Evolutionary conservation across 306 rosid genomes (phyloP), one percentile per base, ranked within the genome.

Genomic region (Urtica urens): DNA sequence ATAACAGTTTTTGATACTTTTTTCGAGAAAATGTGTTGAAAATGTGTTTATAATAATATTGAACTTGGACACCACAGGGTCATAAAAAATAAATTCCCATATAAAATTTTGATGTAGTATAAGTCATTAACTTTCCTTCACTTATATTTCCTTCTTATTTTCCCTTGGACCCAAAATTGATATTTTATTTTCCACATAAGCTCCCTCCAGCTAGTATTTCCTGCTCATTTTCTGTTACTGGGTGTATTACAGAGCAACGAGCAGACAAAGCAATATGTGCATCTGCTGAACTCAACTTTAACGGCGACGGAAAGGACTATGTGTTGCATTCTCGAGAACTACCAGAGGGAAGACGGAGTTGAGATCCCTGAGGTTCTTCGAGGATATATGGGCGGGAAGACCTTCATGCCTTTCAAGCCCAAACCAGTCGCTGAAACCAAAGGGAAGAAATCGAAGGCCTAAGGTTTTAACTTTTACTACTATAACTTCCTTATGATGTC

Each of bases 401-500:
- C 72, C 30, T 84, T 79, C 78, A 59, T 90, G 9, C 94, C 97
- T 25, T 90, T 84, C 87, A 81, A 81, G 70, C 67, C 12, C 65
- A 76, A 78, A 26, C 78, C 81, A 0, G 63, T 49, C 15, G 46
- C 44, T 31, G 94, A 83, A 59, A 81, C 73, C 85, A 80, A 81
- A 85, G 97, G 95, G 94, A 90, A 84, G 87, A 84, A 84, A 90
- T 80, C 87, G 16, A 90, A 77, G 92, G 93, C 93, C 63, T 84
- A 35, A 71, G 75, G n/a, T n/a, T 57, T 81, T 64, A 62, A 66
- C 62, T 8, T 58, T 63, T 53, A 47, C 67, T 64, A 31, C 26
- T 33, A 61, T 15, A 44, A 44, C 29, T 23, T 44, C 11, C 40
- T 3, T 53, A 63, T 65, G 38, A 56, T 45, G 38, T 54, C n/a